Base-by-base conservation (phyloP, 208 protist species). In the Vickermania ingenoplastis region DNA sequence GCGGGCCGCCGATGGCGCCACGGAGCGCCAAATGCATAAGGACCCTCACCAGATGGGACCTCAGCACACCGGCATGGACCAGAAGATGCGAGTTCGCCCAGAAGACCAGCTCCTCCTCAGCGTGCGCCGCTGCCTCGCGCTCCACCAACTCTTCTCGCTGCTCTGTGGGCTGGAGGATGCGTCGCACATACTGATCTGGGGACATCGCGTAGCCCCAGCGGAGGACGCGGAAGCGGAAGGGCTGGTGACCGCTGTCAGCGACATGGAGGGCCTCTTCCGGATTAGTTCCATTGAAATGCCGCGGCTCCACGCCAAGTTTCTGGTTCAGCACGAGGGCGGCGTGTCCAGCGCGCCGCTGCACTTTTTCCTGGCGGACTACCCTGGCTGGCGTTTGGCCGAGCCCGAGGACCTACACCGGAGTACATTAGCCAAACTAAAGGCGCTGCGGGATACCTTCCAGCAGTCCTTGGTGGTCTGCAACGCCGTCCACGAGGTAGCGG, bases 111-210 rank as follows among this genome's bases (percentile, higher is more conserved):
- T 84, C 24, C 36, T 88, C 56, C 62, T 83, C 31, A 83, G 81
- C 53, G 50, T 81, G 4, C 54, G 72, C 25, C 66, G 64, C 11
- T 81, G 65, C 51, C 56, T n/a, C n/a, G 27, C 31, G 23, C 64
- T 89, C 4, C 53, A 61, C 21, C 56, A 70, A 1, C 53, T 91
- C 53, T 67, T 95, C 55, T 58, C 77, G 53, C 61, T 89, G 54
- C 57, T 83, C 49, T 78, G 64, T 13, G 27, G 72, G 1, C 22
- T 96, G 30, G 92, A 97, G 53, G 83, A 96, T 59, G 77, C 80
- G 31, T 90, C 86, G 13, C 87, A 97, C 68, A 83, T 96, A 31
- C 60, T 95, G 13, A 78, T 84, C 0, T 97, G 92, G 92, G 85
- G 59, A 24, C 59, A 67, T 29, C 41, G 54, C 29, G 57, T 50